Evolutionary conservation across 805 yeast species (phyloP).

Genomic region (Torulaspora maleeae): DNA sequence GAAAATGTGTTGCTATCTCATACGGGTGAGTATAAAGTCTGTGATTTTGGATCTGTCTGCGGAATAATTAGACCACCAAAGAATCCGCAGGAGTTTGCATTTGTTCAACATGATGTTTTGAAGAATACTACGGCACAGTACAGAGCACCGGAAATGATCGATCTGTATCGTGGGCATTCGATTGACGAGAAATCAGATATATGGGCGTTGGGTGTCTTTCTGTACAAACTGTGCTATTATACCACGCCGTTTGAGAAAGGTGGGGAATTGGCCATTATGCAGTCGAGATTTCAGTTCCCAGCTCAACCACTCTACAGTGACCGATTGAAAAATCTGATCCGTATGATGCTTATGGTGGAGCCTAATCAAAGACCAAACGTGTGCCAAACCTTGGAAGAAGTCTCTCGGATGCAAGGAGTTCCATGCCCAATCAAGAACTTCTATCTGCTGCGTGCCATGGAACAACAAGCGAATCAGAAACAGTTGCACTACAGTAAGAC

Average conservation of each 20-base stretch:
- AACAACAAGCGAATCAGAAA: slow-evolving; percentile 10
- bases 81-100: slow-evolving; percentile 53
- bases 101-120: slow-evolving; percentile 62
- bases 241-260: slow-evolving; percentile 75
- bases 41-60: slow-evolving; percentile 82
- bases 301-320: slow-evolving; percentile 55
- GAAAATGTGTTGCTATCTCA: slow-evolving; percentile 69
- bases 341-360: slow-evolving; percentile 56
- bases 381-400: slow-evolving; percentile 63
- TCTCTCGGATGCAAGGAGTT: slow-evolving; percentile 54
- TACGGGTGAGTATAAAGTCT: slow-evolving; percentile 57
- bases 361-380: slow-evolving; percentile 72
- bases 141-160: slow-evolving; percentile 81
- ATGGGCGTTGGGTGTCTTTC: slow-evolving; percentile 79
- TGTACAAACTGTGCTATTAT: slow-evolving; percentile 73
- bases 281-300: slow-evolving; percentile 51
- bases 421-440: slow-evolving; percentile 42
- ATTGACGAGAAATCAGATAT: slow-evolving; percentile 79
- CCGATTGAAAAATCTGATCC: slow-evolving; percentile 58
- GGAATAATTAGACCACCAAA: slow-evolving; percentile 59
- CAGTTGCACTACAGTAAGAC: slow-evolving; percentile 9
- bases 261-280: slow-evolving; percentile 60
- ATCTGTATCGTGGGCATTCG: slow-evolving; percentile 60
- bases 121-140: slow-evolving; percentile 83
- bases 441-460: slow-evolving; percentile 32